Conservation (phyloP, 164 flowering plant genomes). For the Piper longum region DNA sequence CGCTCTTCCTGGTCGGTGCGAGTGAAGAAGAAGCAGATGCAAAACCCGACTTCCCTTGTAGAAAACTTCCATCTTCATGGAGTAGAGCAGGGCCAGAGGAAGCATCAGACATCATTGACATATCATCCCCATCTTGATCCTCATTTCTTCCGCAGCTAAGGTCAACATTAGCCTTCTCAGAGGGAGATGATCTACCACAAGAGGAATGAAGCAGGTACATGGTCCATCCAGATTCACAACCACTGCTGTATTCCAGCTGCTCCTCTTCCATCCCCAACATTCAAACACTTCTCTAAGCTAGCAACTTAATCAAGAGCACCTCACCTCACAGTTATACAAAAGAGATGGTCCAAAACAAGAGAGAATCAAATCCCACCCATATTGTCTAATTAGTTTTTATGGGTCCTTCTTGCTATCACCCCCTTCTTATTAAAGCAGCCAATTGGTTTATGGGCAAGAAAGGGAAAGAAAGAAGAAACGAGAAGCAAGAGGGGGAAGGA, state of each 20-base stretch:
- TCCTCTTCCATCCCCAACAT: slow-evolving; percentile 25
- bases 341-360: background rate
- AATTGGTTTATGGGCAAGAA: slow-evolving; percentile 5
- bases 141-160: background rate
- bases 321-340: background rate
- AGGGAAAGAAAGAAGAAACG: background rate
- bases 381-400: slow-evolving; percentile 1
- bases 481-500: background rate
- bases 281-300: background rate
- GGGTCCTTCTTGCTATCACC: background rate
- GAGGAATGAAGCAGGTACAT: slow-evolving; percentile 46
- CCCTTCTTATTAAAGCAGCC: slow-evolving; percentile 5
- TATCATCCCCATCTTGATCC: slow-evolving; percentile 41
- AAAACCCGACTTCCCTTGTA: slow-evolving; percentile 13
- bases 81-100: slow-evolving; percentile 77
- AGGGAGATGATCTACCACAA: slow-evolving; percentile 5
- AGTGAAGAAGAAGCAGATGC: slow-evolving; percentile 13
- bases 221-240: slow-evolving; percentile 90
- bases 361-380: slow-evolving; percentile 6
- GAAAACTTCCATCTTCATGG: slow-evolving; percentile 28
- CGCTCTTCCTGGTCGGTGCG: slow-evolving; percentile 13
- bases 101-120: slow-evolving; percentile 92
- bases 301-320: background rate
- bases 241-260: slow-evolving; percentile 46
- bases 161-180: slow-evolving; percentile 3